Conservation (phyloP, 345 rosid genomes). For the Hypericum androsaemum region DNA sequence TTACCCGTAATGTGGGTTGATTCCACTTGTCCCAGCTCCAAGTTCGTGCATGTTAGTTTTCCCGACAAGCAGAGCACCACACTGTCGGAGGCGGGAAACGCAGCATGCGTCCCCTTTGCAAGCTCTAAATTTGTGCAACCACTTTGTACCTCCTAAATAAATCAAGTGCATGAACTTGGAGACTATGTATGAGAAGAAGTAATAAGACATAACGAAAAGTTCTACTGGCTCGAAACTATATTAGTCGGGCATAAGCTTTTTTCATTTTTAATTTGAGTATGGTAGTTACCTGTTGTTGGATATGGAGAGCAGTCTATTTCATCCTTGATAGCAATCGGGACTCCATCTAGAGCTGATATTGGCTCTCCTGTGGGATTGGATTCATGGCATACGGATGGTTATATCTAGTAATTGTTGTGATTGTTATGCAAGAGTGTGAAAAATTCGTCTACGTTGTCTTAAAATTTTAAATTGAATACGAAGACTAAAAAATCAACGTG, state of each 20-base stretch:
- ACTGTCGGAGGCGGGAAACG: constrained; percentile 42
- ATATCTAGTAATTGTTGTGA: no score
- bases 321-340: constrained; percentile 64
- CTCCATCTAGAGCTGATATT: constrained; percentile 58
- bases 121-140: constrained; percentile 50
- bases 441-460: no score
- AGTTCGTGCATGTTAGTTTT: constrained; percentile 84
- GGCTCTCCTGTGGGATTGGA: constrained; percentile 34
- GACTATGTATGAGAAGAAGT: no score
- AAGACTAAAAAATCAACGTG: no score
- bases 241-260: not conserved
- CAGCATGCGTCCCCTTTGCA: constrained; percentile 52
- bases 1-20: constrained; percentile 73
- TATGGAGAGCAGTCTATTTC: constrained; percentile 71
- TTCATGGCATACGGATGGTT: no score
- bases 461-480: no score
- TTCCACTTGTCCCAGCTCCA: constrained; percentile 73
- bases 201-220: no score
- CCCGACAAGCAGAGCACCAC: constrained; percentile 60
- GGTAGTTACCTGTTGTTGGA: constrained; percentile 52
- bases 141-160: constrained; percentile 58
- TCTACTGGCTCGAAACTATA: not conserved
- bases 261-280: not conserved
- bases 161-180: not conserved
- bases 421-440: no score